phyloP scores from a whole-genome alignment of 1,139 yeast species.

The Scheffersomyces lignicola region DNA sequence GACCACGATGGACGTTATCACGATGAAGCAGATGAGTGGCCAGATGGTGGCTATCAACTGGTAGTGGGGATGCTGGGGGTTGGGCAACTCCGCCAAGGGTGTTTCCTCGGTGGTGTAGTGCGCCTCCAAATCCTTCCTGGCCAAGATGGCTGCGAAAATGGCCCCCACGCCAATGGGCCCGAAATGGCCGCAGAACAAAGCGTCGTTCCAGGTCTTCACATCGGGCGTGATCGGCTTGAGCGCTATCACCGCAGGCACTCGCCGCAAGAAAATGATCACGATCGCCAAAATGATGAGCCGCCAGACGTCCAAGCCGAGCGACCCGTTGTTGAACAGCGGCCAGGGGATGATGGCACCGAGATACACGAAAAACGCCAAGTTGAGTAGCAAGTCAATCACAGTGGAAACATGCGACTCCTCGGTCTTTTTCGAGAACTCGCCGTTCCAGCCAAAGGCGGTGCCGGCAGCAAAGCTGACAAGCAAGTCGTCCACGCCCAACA shows the following conservation, averaged over 20 bases:
- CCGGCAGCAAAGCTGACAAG: constrained; percentile 95
- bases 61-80: constrained; percentile 55
- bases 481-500: constrained; percentile 90
- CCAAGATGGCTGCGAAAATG: constrained; percentile 82
- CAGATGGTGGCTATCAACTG: constrained; percentile 75
- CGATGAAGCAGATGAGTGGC: constrained; percentile 88
- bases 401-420: constrained; percentile 93
- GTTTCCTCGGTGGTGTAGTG: constrained; percentile 57
- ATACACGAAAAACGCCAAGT: constrained; percentile 87
- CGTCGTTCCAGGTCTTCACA: constrained; percentile 92
- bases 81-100: constrained; percentile 58
- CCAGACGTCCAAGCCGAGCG: constrained; percentile 79
- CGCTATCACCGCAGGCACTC: constrained; percentile 83
- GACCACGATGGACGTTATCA: constrained; percentile 82
- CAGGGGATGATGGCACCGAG: constrained; percentile 96
- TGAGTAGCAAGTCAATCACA: constrained; percentile 80
- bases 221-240: constrained; percentile 88
- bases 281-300: constrained; percentile 77
- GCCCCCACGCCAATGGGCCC: constrained; percentile 99
- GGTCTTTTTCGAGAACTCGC: constrained; percentile 84
- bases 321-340: constrained; percentile 70
- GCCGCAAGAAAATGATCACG: constrained; percentile 77
- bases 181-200: constrained; percentile 92
- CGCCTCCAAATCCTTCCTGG: constrained; percentile 74
- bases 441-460: constrained; percentile 95